These are phyloP conservation scores for Thalassiosira exigua DNA, from an alignment of 352 stramenopile species.

Conservation along the genomic window DNA sequence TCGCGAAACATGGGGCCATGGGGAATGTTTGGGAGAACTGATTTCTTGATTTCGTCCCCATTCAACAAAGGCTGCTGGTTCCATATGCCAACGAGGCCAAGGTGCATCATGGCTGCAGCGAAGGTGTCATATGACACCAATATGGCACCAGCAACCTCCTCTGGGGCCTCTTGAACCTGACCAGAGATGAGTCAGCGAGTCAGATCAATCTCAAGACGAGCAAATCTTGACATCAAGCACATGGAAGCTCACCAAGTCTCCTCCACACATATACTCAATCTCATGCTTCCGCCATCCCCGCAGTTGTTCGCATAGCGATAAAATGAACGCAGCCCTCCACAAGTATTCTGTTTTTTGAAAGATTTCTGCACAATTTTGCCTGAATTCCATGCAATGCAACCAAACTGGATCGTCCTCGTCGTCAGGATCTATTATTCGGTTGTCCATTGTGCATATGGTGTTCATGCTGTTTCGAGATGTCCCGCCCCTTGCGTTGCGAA, in stretches of 20 bases:
- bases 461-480: not conserved
- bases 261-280: conserved; percentile 72
- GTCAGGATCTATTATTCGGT: conserved; percentile 50
- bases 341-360: conserved; percentile 64
- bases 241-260: conserved; percentile 65
- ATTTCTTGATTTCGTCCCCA: conserved; percentile 72
- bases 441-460: conserved; percentile 50
- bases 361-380: conserved; percentile 61
- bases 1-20: conserved; percentile 75
- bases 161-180: conserved; percentile 60
- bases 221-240: conserved; percentile 2
- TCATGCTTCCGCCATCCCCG: conserved; percentile 37
- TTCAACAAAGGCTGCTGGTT: conserved; percentile 74
- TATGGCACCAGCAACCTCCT: conserved; percentile 67
- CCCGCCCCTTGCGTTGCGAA: conserved; percentile 41
- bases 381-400: conserved; percentile 81
- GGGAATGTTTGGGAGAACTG: conserved; percentile 65
- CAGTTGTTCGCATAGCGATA: conserved; percentile 76
- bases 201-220: not conserved
- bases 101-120: conserved; percentile 71
- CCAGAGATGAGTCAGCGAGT: conserved; percentile 1
- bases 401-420: conserved; percentile 77
- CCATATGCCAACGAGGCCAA: conserved; percentile 79
- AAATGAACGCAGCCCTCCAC: conserved; percentile 75
- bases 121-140: conserved; percentile 75